Evolutionary conservation across 2,329 filamentous ascomycete genomes (phyloP).

Genomic region (Xylariaceae sp.): DNA sequence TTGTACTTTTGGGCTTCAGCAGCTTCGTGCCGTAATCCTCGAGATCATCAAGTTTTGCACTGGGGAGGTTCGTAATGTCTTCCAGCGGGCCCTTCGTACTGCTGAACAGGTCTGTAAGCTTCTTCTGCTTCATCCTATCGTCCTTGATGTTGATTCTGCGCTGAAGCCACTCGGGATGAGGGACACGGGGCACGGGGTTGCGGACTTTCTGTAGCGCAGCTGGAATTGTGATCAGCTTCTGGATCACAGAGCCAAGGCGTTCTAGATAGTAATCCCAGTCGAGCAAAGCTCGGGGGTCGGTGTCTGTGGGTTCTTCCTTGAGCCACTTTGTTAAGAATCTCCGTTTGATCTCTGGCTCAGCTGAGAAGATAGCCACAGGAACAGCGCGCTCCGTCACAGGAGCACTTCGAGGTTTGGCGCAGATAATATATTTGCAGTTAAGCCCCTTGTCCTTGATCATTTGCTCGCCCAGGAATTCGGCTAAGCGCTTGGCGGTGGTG

Average conservation of each 20-base stretch:
- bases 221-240: conserved; percentile 98
- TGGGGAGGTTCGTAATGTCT: conserved; percentile 65
- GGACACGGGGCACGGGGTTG: conserved; percentile 89
- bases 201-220: conserved; percentile 91
- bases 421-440: conserved; percentile 99
- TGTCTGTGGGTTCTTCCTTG: conserved; percentile 85
- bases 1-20: conserved; percentile 59
- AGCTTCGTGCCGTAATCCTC: conserved; percentile 76
- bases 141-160: conserved; percentile 91
- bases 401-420: conserved; percentile 75
- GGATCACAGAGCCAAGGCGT: conserved; percentile 91
- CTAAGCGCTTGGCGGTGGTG: conserved; percentile 89
- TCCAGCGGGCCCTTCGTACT: conserved; percentile 65
- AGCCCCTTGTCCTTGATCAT: conserved; percentile 99
- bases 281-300: conserved; percentile 83
- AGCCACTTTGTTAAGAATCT: conserved; percentile 93
- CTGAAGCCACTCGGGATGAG: conserved; percentile 96
- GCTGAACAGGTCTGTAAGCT: conserved; percentile 86
- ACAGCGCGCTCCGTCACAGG: conserved; percentile 93
- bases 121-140: conserved; percentile 97
- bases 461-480: conserved; percentile 93
- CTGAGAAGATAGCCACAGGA: conserved; percentile 95
- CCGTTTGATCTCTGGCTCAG: conserved; percentile 81
- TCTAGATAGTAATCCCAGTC: conserved; percentile 99
- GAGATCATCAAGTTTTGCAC: conserved; percentile 58